A percentile compares a stretch with the other conserved stretches of the same genome.
Conservation (phyloP, 805 yeast genomes). For the Komagataella phaffii region DNA sequence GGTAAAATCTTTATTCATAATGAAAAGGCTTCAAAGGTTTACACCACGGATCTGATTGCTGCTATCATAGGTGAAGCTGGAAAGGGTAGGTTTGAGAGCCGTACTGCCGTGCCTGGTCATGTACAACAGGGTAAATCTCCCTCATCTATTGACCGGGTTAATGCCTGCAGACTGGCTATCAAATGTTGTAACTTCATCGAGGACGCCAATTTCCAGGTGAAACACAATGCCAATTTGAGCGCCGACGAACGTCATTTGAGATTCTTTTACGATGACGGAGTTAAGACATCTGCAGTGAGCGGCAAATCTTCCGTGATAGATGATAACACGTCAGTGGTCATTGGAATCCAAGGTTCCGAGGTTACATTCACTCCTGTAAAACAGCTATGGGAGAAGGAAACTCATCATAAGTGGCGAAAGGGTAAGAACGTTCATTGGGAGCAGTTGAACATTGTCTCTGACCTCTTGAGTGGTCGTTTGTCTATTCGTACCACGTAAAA, state of each 20-base stretch:
- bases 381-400: conserved; percentile 43
- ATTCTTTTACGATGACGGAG: conserved; percentile 36
- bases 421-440: conserved; percentile 62
- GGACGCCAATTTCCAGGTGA: conserved; percentile 8
- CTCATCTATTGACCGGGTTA: conserved; percentile 63
- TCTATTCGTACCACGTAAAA: conserved; percentile 20
- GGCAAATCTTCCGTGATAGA: conserved; percentile 11
- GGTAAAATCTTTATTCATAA: conserved; percentile 62
- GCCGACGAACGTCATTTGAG: conserved; percentile 22
- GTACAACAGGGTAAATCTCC: conserved; percentile 80
- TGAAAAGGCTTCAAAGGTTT: conserved; percentile 55
- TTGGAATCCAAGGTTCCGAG: conserved; percentile 59
- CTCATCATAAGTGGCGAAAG: conserved; percentile 50
- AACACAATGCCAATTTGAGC: neutral
- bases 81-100: conserved; percentile 55
- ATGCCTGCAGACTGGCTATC: conserved; percentile 60
- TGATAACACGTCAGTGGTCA: conserved; percentile 37
- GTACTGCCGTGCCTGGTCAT: conserved; percentile 77
- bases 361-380: conserved; percentile 44
- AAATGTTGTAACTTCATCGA: conserved; percentile 62
- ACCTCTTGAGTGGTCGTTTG: conserved; percentile 61
- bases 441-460: conserved; percentile 41
- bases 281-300: conserved; percentile 29
- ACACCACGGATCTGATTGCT: conserved; percentile 56
- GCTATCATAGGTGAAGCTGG: conserved; percentile 54